Base-by-base conservation (phyloP, 306 rosid species). In the Oemleria cerasiformis region DNA sequence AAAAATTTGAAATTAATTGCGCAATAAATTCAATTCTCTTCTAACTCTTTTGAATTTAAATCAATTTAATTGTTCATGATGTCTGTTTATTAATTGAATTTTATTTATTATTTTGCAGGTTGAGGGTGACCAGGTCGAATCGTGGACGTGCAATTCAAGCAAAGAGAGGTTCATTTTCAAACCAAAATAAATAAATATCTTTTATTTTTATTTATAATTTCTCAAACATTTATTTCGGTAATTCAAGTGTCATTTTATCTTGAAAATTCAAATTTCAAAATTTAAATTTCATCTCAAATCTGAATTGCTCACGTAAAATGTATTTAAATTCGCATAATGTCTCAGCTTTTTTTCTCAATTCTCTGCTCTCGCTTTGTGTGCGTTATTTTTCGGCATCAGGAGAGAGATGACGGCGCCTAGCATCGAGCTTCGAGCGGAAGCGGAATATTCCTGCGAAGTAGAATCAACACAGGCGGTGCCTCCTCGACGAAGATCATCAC, bases 111-210 rank as follows among this genome's bases (percentile, higher is more conserved):
- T 14, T 61, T 70, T 75, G 39, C 87, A 91, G 95, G 88, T 82
- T 23, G 92, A 87, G 79, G 81, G 86, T 57, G 87, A 82, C 48
- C 91, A 86, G 78, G 86, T 79, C 73, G 97, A 83, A 88, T 82
- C 90, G 69, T 81, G 87, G 60, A 78, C 85, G 84, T 74, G 81
- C 77, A 80, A 88, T 78, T 86, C 80, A 67, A 48, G 77, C 70
- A 69, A 80, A 73, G 82, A 78, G 71, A 85, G 99, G 97, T 92
- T 80, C 68, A n/a, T 73, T 23, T 5, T 43, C 55, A 38, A 12
- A 44, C 53, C 13, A 5, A 14, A 50, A 73, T 61, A 40, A n/a
- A 12, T 13, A 45, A 6, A 23, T 13, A 20, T 43, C 11, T 47
- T 13, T 16, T 40, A 40, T 40, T 3, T 40, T 40, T 50, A 50